Percentiles rank a stretch among this genome's conserved stretches.
phyloP scores from a whole-genome alignment of 805 yeast genomes.

The Aciculoconidium aculeatum region DNA sequence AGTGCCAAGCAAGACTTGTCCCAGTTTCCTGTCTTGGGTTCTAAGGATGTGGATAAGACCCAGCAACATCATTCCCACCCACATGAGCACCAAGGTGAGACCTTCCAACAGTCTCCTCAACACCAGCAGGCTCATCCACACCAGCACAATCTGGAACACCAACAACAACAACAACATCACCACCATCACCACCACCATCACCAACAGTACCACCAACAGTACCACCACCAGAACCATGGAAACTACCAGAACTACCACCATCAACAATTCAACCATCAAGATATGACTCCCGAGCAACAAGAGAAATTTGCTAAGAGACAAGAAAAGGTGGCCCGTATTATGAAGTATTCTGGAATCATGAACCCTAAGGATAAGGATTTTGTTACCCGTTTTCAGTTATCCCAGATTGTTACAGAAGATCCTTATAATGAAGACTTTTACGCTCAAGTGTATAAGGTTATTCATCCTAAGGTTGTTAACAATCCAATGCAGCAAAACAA shows the following conservation, averaged over 20 bases:
- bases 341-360: slow-evolving; percentile 89
- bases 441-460: slow-evolving; percentile 78
- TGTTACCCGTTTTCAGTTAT: slow-evolving; percentile 87
- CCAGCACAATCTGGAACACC: slow-evolving; percentile 14
- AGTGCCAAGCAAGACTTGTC: slow-evolving; percentile 33
- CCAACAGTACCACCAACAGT: slow-evolving; percentile 10
- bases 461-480: slow-evolving; percentile 47
- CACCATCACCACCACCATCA: slow-evolving; percentile 16
- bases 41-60: slow-evolving; percentile 26
- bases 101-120: slow-evolving; percentile 12
- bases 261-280: slow-evolving; percentile 18
- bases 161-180: slow-evolving; percentile 16
- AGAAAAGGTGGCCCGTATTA: slow-evolving; percentile 67
- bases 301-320: slow-evolving; percentile 62
- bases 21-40: slow-evolving; percentile 53
- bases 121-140: slow-evolving; percentile 13
- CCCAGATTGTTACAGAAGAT: slow-evolving; percentile 94
- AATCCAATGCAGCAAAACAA: slow-evolving; percentile 31
- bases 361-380: slow-evolving; percentile 95
- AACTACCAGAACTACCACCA: slow-evolving; percentile 26
- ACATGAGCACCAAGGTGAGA: slow-evolving; percentile 1
- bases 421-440: slow-evolving; percentile 97
- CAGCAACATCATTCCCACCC: slow-evolving; percentile 3
- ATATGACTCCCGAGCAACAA: slow-evolving; percentile 67
- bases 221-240: slow-evolving; percentile 17